Percentiles rank a stretch among this genome's conserved stretches.
phyloP scores from a whole-genome alignment of 1,284 basidiomycete species.

The Melampsora americana region DNA sequence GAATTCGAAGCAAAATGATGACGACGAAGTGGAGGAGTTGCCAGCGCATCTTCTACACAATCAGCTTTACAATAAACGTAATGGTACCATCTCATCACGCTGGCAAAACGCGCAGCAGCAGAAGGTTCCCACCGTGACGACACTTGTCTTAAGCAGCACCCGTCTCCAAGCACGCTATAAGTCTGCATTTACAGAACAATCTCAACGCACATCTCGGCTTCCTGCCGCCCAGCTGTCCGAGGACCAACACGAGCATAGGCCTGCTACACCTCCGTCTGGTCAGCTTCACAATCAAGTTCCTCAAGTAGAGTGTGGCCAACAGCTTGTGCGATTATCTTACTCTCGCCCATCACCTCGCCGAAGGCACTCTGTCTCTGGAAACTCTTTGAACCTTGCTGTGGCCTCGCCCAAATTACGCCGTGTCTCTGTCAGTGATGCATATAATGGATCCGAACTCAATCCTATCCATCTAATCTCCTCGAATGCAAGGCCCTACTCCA shows the following conservation, averaged over 20 bases:
- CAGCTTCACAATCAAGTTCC: neutral
- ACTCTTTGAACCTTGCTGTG: neutral
- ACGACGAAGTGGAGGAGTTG: slow-evolving; percentile 34
- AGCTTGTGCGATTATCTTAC: neutral
- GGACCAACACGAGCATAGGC: slow-evolving; percentile 39
- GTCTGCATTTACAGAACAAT: slow-evolving; percentile 35
- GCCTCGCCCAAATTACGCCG: neutral
- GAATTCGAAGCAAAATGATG: slow-evolving; percentile 26
- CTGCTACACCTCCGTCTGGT: neutral
- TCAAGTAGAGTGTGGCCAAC: neutral
- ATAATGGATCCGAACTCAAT: neutral
- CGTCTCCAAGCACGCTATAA: slow-evolving; percentile 23
- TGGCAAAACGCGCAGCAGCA: slow-evolving; percentile 30
- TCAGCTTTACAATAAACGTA: slow-evolving; percentile 26
- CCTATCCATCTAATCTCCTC: neutral
- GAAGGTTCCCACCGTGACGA: neutral
- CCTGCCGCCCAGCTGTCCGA: slow-evolving; percentile 51
- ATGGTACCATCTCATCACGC: slow-evolving; percentile 34
- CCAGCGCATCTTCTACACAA: neutral
- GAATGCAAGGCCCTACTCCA: neutral
- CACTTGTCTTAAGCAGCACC: neutral
- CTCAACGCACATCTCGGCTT: slow-evolving; percentile 51
- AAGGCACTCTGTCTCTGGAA: slow-evolving; percentile 4
- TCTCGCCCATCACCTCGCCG: neutral
- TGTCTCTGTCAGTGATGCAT: neutral